Base-by-base conservation (phyloP, 306 rosid species). In the Carpinus fangiana region DNA sequence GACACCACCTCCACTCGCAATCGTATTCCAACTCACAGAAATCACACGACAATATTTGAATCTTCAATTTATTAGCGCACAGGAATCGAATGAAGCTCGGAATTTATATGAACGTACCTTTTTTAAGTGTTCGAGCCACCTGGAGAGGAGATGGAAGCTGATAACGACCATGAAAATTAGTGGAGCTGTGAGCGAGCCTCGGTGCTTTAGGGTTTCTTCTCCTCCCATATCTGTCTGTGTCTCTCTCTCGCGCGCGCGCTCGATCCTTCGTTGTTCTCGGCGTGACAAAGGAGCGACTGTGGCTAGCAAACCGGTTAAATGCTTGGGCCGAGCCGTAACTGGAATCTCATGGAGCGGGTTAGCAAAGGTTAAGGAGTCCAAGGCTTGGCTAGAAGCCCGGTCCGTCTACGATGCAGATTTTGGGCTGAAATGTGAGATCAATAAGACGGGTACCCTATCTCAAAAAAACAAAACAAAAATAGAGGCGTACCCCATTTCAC, bases 101-200 rank as follows among this genome's bases (percentile, higher is more conserved):
- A 59, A 23, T 6, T 34, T n/a, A 70, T 8, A 18, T 0, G 48
- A 20, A 41, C 5, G 21, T 52, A 92, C 96, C 93, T 88, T 86
- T 80, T 87, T 93, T 62, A 83, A 66, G 31, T 72, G 80, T 23
- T 89, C 84, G 41, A 93, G 79, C 93, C 93, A 86, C 67, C 72
- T 43, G 10, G 88, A 88, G 34, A 88, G 83, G 28, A 87, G 76
- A 21, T 93, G 96, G 87, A 93, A 89, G 28, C 78, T 84, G 53
- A 93, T 59, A 54, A 89, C 91, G 55, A 89, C 14, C 1, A 82
- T 4, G 76, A 95, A 91, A 60, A 91, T 84, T 34, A 76, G 36
- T 13, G 94, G 93, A 78, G 99, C 92, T 38, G 90, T 90, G 16
- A 82, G 4, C 2, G 94, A 93, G 55, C 83, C 70, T n/a, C 78